phyloP scores from a whole-genome alignment of 352 stramenopile species.

The Globisporangium splendens region DNA sequence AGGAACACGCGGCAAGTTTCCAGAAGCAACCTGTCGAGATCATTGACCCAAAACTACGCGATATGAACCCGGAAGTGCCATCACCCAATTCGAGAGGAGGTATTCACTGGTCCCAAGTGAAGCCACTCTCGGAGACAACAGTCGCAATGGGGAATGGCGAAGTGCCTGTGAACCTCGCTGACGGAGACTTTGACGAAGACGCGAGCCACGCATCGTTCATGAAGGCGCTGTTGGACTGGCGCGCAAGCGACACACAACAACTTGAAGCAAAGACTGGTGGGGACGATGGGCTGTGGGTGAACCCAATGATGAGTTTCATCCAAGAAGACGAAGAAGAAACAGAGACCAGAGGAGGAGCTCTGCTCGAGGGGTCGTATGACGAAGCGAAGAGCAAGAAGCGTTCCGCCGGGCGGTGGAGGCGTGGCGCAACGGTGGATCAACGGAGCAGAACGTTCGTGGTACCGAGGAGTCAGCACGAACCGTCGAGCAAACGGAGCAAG shows the following conservation, averaged over 20 bases:
- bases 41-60: constrained; percentile 56
- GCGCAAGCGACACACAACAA: constrained; percentile 30
- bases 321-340: constrained; percentile 10
- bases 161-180: constrained; percentile 66
- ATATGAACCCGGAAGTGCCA: constrained; percentile 26
- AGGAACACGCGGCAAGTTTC: not conserved
- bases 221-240: constrained; percentile 78
- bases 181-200: constrained; percentile 76
- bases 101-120: constrained; percentile 72
- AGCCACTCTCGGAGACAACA: constrained; percentile 42
- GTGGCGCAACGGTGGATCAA: constrained; percentile 36
- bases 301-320: constrained; percentile 32
- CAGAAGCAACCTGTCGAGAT: constrained; percentile 25
- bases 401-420: constrained; percentile 59
- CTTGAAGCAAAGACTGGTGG: constrained; percentile 13
- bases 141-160: constrained; percentile 16
- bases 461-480: constrained; percentile 1
- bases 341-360: constrained; percentile 25
- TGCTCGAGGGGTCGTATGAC: constrained; percentile 61
- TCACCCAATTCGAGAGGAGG: constrained; percentile 19
- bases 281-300: constrained; percentile 56
- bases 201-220: constrained; percentile 72
- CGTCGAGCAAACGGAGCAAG: constrained; percentile 47
- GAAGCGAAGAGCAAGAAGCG: constrained; percentile 64
- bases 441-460: constrained; percentile 1